Conservation (phyloP, 306 rosid genomes). For the Fragaria nilgerrensis region DNA sequence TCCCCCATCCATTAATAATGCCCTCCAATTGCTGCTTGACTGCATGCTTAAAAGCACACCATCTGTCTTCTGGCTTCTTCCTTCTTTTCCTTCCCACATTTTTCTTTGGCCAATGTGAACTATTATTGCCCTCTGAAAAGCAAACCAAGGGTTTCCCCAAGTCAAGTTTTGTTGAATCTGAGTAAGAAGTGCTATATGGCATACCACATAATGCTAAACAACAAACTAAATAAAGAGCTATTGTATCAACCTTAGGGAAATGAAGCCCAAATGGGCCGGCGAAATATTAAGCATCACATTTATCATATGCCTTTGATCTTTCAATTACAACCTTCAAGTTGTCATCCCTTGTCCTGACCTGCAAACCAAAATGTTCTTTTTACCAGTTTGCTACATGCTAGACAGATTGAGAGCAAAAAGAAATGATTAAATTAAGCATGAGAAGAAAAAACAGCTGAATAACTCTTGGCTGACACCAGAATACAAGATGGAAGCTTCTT, state of each 20-base stretch:
- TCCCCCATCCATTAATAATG: neutral
- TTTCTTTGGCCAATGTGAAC: neutral
- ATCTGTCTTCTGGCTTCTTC: conserved; percentile 13
- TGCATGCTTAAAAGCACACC: neutral
- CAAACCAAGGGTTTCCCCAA: conserved; percentile 10
- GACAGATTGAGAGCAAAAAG: conserved; percentile 1
- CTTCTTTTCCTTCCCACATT: neutral
- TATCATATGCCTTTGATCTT: conserved; percentile 60
- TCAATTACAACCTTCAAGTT: conserved; percentile 51
- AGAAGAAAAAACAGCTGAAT: neutral
- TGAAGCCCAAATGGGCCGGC: neutral
- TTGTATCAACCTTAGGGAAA: neutral
- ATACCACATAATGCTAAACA: neutral
- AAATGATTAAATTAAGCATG: neutral
- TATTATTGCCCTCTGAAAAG: neutral
- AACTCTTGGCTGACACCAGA: neutral
- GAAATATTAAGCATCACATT: conserved; percentile 32
- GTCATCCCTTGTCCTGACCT: conserved; percentile 62
- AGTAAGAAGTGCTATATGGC: neutral
- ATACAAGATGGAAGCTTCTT: neutral
- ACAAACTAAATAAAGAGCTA: neutral
- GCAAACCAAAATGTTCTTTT: conserved; percentile 24
- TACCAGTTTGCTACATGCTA: conserved; percentile 15
- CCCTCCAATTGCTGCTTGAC: neutral
- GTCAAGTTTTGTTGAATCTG: neutral